phyloP scores from a whole-genome alignment of 495 filamentous ascomycete genomes.

The Aspergillus nanangensis region DNA sequence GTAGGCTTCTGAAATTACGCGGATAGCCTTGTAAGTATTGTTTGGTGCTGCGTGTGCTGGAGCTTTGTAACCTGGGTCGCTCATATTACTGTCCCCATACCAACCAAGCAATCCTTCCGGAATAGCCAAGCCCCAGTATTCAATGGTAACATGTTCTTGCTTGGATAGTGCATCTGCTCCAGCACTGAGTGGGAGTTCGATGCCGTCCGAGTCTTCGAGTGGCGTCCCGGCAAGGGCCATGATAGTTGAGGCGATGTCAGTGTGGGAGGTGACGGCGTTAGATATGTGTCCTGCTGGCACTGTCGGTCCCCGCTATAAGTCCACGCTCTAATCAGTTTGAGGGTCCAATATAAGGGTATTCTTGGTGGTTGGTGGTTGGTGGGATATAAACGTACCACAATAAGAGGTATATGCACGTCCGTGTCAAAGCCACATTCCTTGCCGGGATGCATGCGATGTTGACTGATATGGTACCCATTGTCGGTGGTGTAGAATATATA shows the following conservation, averaged over 20 bases:
- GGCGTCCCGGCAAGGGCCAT: slow-evolving; percentile 38
- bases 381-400: too few relatives aligned
- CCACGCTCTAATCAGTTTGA: too few relatives aligned
- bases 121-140: slow-evolving; percentile 53
- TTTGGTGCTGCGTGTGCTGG: slow-evolving; percentile 20
- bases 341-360: too few relatives aligned
- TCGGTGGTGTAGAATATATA: slow-evolving; percentile 65
- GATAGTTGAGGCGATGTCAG: slow-evolving; percentile 63
- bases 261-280: slow-evolving; percentile 58
- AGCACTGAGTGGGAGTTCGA: slow-evolving; percentile 40
- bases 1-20: slow-evolving; percentile 46
- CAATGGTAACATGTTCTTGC: slow-evolving; percentile 56
- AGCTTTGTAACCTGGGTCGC: too few relatives aligned
- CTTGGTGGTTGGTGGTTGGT: too few relatives aligned
- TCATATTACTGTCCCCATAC: too few relatives aligned
- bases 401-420: slow-evolving; percentile 63
- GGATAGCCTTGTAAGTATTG: slow-evolving; percentile 60
- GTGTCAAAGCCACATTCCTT: slow-evolving; percentile 67
- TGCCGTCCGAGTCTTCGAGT: slow-evolving; percentile 48
- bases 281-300: slow-evolving; percentile 36
- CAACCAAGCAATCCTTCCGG: neutral
- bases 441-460: slow-evolving; percentile 63
- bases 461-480: slow-evolving; percentile 67
- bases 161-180: slow-evolving; percentile 21
- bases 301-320: slow-evolving; percentile 57